phyloP scores from a whole-genome alignment of 345 rosid species.

The Heritiera littoralis region DNA sequence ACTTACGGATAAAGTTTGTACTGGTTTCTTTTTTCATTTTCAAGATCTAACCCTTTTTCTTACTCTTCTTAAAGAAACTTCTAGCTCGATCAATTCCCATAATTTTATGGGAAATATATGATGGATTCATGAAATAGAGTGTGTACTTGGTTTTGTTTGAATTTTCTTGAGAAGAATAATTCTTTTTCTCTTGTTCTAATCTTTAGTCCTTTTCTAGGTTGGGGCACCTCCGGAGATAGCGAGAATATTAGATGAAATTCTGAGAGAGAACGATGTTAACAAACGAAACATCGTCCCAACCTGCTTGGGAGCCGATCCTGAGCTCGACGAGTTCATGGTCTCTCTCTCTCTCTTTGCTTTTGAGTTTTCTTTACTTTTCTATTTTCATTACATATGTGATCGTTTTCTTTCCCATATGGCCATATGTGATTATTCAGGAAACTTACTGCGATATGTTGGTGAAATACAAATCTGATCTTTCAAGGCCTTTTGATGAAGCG shows the following conservation, averaged over 20 bases:
- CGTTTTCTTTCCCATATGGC: neutral
- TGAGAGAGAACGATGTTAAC: conserved; percentile 44
- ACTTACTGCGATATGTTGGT: conserved; percentile 73
- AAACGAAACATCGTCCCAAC: conserved; percentile 43
- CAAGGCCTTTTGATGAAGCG: conserved; percentile 90
- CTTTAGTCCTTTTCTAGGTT: conserved; percentile 40
- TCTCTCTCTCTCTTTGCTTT: neutral
- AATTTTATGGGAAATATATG: conserved; percentile 33
- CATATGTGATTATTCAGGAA: conserved; percentile 41
- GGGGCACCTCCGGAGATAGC: conserved; percentile 88
- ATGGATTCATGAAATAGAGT: neutral
- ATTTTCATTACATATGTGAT: neutral
- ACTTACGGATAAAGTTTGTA: conserved; percentile 12
- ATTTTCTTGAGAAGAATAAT: neutral
- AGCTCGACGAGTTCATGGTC: conserved; percentile 99
- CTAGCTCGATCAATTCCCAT: conserved; percentile 11
- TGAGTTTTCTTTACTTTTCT: neutral
- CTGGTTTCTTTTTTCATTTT: neutral
- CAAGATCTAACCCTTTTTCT: conserved; percentile 16
- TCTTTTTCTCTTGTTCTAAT: neutral
- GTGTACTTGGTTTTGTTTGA: neutral
- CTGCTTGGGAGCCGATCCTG: conserved; percentile 79
- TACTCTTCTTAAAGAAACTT: neutral
- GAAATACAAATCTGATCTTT: conserved; percentile 86
- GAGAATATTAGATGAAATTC: conserved; percentile 62